Evolutionary conservation across 2,329 filamentous ascomycete species (phyloP), one percentile per base, ranked within the genome.

Genomic region (Fusarium marasasianum): DNA sequence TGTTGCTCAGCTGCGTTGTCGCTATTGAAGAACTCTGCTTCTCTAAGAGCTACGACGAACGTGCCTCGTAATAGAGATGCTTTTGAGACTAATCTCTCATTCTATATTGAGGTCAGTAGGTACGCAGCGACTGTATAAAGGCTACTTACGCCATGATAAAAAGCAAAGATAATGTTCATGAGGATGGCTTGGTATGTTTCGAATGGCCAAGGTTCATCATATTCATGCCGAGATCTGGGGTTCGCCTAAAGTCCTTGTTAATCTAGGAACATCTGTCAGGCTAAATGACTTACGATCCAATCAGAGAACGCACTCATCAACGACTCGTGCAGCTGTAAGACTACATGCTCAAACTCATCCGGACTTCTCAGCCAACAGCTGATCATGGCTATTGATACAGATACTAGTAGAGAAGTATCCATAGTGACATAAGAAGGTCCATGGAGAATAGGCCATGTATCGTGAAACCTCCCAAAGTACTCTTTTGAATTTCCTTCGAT

Each of bases 371-470:
- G 59, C 83, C 83, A 86, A 8, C 80, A 80, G 5, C 82, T 83
- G 40, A 85, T 81, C 78, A 85, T 83, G 20, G 79, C 76, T 17
- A 84, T 79, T 1, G 82, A 80, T 1, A 74, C 76, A 1, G 79
- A 59, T 7, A 82, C 24, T 8, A 76, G 26, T 5, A 79, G 59
- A 5, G 81, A 76, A 78, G 78, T 20, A 65, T 77, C 38, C 82
- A 79, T 31, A 72, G 78, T 43, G 78, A 80, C 56, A 38, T 82
- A 82, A 1, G 79, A 74, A 2, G 84, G 83, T 0, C 76, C 78
- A 67, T 85, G 84, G 8, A 87, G 72, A 5, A 85, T 74, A 11
- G 85, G 82, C 79, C 84, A 86, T 2, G 79, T 79, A 35, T 83
- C 78, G 63, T 86, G 84, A 37, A 86, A 84, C 0, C 79, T 67